A percentile compares a stretch with the other conserved stretches of the same genome.
Conservation (phyloP, 2,329 filamentous ascomycete genomes). For the Endoconidiophora laricicola region DNA sequence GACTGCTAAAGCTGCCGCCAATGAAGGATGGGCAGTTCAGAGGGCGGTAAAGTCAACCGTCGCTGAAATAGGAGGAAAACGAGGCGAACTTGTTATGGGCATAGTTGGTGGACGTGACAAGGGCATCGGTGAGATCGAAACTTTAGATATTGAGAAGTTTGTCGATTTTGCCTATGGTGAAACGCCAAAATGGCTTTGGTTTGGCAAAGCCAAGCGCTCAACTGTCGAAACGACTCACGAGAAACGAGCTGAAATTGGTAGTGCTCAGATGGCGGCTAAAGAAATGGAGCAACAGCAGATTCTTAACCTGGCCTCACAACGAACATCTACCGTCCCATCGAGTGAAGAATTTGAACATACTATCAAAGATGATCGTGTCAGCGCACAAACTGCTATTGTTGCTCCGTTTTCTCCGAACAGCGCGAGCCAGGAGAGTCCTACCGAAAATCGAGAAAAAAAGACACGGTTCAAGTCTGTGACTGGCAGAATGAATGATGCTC, state of each 20-base stretch:
- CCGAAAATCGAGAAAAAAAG: conserved; percentile 27
- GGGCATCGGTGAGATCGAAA: conserved; percentile 84
- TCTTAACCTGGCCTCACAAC: conserved; percentile 1
- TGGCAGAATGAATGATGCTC: conserved; percentile 62
- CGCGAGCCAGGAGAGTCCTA: conserved; percentile 15
- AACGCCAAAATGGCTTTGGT: conserved; percentile 84
- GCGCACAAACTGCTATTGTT: conserved; percentile 16
- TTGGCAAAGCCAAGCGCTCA: conserved; percentile 66
- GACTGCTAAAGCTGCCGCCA: conserved; percentile 80
- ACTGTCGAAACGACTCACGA: conserved; percentile 27
- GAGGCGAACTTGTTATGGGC: conserved; percentile 88
- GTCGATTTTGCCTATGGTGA: conserved; percentile 64
- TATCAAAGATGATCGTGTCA: conserved; percentile 30
- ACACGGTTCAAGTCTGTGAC: conserved; percentile 65
- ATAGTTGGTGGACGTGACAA: conserved; percentile 80
- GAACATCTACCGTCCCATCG: conserved; percentile 25
- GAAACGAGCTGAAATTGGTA: conserved; percentile 27
- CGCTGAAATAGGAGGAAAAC: conserved; percentile 81
- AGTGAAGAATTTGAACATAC: conserved; percentile 16
- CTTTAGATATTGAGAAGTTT: conserved; percentile 73
- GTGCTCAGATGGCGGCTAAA: conserved; percentile 10
- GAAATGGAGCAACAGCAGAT: conserved; percentile 7
- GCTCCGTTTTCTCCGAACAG: conserved; percentile 8
- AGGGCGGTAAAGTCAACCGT: conserved; percentile 91
- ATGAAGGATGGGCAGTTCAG: conserved; percentile 83